Evolutionary conservation across 202 grass and related monocot genomes (phyloP), one percentile per base, ranked within the genome.

Genomic region (Musa balbisiana): DNA sequence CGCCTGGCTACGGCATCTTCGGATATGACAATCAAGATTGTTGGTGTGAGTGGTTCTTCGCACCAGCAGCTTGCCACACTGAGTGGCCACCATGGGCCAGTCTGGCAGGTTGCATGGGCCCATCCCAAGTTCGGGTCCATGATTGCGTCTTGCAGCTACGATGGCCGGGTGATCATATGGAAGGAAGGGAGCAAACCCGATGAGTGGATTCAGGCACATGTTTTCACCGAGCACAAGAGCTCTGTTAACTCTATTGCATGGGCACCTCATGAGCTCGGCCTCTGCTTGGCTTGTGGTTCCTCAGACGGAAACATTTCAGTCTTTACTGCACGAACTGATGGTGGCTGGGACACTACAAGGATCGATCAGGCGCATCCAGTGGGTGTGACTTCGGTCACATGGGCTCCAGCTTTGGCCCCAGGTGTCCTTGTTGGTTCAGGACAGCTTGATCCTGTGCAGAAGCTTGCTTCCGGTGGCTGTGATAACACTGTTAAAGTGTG

Each of bases 401-500:
- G 66, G 66, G 66, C 66, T 69, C 66, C 66, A 49, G 66, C 66
- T n/a, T 69, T 69, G 15, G 27, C 66, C 16, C 66, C 66, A 20
- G 66, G 66, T 69, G 66, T 14, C 1, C 66, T 69, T 19, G 66
- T 69, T 20, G 66, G 66, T 69, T 69, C 66, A 2, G 66, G 66
- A 2, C 27, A 69, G 27, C 29, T 69, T 69, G 66, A 69, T 43
- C 29, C 27, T 20, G 66, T 69, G 17, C 66, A 69, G 26, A 69
- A 69, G 15, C 66, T 69, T 49, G 66, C 66, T 2, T 69, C 66
- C 17, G 66, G 66, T 49, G 66, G 66, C 16, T 69, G 66, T 9
- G 66, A 69, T 49, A 69, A 69, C 29, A 69, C 66, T 10, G 66
- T 69, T 22, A 69, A 69, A 69, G 66, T 69, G 26, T 69, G 66